phyloP scores from a whole-genome alignment of 495 filamentous ascomycete genomes.

The Mytilinidion resinicola region DNA sequence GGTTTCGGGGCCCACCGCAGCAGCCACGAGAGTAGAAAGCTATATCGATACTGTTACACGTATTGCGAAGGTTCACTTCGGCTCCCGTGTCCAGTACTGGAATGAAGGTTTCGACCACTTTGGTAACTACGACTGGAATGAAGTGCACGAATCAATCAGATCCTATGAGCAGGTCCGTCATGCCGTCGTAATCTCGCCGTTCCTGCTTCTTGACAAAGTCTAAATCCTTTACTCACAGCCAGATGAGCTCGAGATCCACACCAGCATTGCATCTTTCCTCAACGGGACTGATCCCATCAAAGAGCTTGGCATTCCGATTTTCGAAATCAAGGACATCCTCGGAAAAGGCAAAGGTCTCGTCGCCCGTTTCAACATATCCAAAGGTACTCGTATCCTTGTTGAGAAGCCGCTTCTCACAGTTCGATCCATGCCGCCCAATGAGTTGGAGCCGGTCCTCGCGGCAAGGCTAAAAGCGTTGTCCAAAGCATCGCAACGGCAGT shows the following conservation, averaged over 20 bases:
- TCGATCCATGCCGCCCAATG: constrained; percentile 16
- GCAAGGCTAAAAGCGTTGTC: constrained; percentile 32
- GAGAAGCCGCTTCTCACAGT: constrained; percentile 39
- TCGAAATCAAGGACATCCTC: constrained; percentile 26
- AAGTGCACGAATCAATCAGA: constrained; percentile 17
- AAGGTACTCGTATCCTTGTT: too few species aligned
- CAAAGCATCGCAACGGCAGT: constrained; percentile 37
- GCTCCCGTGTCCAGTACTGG: too few species aligned
- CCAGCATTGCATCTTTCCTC: constrained; percentile 7
- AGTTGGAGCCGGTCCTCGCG: constrained; percentile 31
- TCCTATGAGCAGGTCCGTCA: constrained; percentile 21
- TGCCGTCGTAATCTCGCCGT: not conserved
- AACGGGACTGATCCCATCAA: constrained; percentile 7
- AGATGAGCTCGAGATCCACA: constrained; percentile 10
- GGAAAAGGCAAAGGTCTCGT: constrained; percentile 40
- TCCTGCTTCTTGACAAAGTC: not conserved
- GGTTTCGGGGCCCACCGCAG: too few species aligned
- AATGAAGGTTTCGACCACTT: too few species aligned
- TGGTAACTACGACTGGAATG: too few species aligned
- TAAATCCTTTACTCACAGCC: constrained; percentile 10
- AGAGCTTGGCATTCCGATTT: constrained; percentile 20
- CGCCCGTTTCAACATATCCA: constrained; percentile 34
- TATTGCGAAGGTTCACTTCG: too few species aligned
- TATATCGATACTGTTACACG: too few species aligned
- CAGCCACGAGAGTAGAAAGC: too few species aligned